Conservation (phyloP, 106 monocot genomes). For the Gastrodia elata region DNA sequence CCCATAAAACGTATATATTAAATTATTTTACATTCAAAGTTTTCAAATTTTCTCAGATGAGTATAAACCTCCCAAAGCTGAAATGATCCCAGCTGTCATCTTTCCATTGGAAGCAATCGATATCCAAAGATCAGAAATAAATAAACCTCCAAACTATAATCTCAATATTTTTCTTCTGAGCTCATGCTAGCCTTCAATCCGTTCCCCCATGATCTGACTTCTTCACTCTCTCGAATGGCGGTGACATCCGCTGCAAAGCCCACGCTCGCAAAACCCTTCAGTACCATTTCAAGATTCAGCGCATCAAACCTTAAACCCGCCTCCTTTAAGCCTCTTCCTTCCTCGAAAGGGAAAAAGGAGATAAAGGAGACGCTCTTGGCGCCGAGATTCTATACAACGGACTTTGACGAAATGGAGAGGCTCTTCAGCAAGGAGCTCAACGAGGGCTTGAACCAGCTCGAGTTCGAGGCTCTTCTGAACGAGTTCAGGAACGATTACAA, state of each 20-base stretch:
- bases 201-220: neutral
- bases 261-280: conserved; percentile 39
- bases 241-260: conserved; percentile 47
- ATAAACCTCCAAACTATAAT: conserved; percentile 11
- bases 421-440: conserved; percentile 87
- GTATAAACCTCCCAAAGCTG: too few relatives aligned
- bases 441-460: conserved; percentile 74
- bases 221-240: neutral
- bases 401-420: conserved; percentile 95
- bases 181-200: neutral
- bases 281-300: conserved; percentile 19
- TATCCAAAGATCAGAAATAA: too few relatives aligned
- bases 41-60: too few relatives aligned
- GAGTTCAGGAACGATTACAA: conserved; percentile 99
- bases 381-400: conserved; percentile 93
- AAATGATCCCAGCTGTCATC: conserved; percentile 26
- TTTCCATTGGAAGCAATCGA: conserved; percentile 34
- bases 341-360: conserved; percentile 25
- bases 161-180: neutral
- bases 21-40: too few relatives aligned
- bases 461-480: conserved; percentile 78
- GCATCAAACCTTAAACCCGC: conserved; percentile 7
- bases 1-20: too few relatives aligned
- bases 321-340: conserved; percentile 19
- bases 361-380: conserved; percentile 82